These are phyloP conservation scores for Schizothecium vesticola DNA, from an alignment of 495 filamentous ascomycete species.

Conservation along the genomic window DNA sequence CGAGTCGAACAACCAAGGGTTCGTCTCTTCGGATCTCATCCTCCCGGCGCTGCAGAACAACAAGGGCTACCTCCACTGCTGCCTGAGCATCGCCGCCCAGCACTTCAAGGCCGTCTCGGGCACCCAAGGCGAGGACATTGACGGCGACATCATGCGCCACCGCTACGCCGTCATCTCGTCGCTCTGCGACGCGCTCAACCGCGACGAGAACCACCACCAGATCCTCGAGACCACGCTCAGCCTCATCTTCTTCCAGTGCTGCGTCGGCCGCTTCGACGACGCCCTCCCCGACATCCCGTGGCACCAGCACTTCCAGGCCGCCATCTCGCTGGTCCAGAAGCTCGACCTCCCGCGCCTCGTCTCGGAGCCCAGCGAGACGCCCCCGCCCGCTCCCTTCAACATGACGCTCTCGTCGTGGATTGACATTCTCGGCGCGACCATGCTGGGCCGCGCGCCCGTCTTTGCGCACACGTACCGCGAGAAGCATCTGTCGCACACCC, in stretches of 20 bases:
- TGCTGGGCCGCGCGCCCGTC: constrained; percentile 75
- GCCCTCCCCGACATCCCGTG: constrained; percentile 90
- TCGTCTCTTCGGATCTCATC: constrained; percentile 70
- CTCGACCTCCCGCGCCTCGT: constrained; percentile 69
- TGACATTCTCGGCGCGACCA: constrained; percentile 91
- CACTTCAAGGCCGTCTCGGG: constrained; percentile 77
- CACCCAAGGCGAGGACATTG: constrained; percentile 64
- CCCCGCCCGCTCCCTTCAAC: constrained; percentile 76
- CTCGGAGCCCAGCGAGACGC: constrained; percentile 50
- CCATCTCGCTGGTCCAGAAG: constrained; percentile 70
- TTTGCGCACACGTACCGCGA: constrained; percentile 91
- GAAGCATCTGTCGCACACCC: constrained; percentile 72
- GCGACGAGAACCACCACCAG: constrained; percentile 74
- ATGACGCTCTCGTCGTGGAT: constrained; percentile 96
- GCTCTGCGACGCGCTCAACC: constrained; percentile 75
- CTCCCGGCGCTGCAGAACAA: constrained; percentile 82
- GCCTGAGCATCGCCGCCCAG: constrained; percentile 90
- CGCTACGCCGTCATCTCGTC: constrained; percentile 82
- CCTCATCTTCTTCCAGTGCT: constrained; percentile 97
- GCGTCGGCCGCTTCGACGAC: constrained; percentile 81
- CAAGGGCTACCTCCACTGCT: constrained; percentile 91
- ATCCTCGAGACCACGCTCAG: constrained; percentile 92
- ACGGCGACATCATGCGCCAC: constrained; percentile 90
- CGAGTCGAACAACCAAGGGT: constrained; percentile 80
- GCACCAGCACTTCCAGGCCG: constrained; percentile 95